Percentiles rank a stretch among this genome's conserved stretches.
Conservation (phyloP, 495 filamentous ascomycete species). For the Glonium stellatum region DNA sequence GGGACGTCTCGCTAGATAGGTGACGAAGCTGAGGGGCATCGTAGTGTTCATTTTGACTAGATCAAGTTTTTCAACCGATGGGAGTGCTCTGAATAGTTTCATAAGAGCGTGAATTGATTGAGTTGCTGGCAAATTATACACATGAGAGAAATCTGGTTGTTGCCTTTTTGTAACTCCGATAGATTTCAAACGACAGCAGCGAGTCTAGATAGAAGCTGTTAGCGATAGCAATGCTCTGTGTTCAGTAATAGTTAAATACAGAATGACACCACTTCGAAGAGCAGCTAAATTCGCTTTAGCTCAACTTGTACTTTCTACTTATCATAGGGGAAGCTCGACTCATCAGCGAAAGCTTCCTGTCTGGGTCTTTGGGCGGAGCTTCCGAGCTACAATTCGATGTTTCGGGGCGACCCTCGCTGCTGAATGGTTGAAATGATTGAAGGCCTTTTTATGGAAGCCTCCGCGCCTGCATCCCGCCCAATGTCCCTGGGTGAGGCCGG, state of each 20-base stretch:
- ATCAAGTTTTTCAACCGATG: neutral
- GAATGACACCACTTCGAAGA: too few species aligned
- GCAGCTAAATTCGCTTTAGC: too few species aligned
- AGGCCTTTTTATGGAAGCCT: neutral
- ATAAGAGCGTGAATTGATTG: neutral
- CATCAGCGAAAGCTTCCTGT: neutral
- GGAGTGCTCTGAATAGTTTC: neutral
- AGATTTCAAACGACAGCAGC: too few species aligned
- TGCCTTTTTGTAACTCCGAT: neutral
- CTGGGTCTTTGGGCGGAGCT: neutral
- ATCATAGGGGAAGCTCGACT: too few species aligned
- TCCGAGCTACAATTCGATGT: neutral
- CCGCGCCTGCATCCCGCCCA: too few species aligned
- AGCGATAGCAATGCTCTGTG: too few species aligned
- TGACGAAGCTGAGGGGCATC: neutral
- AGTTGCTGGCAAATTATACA: neutral
- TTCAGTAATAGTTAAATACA: too few species aligned
- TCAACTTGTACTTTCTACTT: too few species aligned
- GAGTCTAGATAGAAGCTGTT: too few species aligned
- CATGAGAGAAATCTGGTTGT: neutral
- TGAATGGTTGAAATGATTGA: neutral
- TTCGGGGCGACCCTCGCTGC: neutral
- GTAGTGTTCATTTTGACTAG: neutral
- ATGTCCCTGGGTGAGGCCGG: neutral
- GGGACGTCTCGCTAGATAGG: neutral